Conservation (phyloP, 306 rosid genomes). For the Fagus crenata region DNA sequence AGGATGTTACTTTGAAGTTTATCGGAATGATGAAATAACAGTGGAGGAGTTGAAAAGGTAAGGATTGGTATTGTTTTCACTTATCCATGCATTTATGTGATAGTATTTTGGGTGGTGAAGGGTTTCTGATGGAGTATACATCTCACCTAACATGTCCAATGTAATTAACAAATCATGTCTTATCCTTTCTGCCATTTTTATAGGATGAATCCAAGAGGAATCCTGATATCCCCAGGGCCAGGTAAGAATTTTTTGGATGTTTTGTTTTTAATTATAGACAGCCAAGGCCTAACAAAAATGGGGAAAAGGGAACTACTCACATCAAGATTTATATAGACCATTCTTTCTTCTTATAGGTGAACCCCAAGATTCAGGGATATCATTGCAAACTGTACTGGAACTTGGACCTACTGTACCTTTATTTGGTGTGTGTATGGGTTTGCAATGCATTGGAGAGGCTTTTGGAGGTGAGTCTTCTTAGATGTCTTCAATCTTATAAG, state of each 20-base stretch:
- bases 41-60: conserved; percentile 73
- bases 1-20: conserved; percentile 78
- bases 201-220: conserved; percentile 87
- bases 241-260: conserved; percentile 42
- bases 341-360: conserved; percentile 41
- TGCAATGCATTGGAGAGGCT: conserved; percentile 98
- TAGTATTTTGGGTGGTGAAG: conserved; percentile 19
- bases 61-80: background rate
- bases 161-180: background rate
- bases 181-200: conserved; percentile 5
- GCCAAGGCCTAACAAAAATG: background rate
- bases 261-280: background rate
- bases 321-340: background rate
- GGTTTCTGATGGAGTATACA: conserved; percentile 6
- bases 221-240: conserved; percentile 89
- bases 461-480: conserved; percentile 66
- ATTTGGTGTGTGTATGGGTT: conserved; percentile 94
- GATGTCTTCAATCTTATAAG: conserved; percentile 13
- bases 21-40: conserved; percentile 83
- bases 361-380: conserved; percentile 88
- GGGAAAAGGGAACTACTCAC: background rate
- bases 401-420: conserved; percentile 78
- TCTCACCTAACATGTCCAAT: conserved; percentile 5
- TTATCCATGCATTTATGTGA: background rate
- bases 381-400: conserved; percentile 78